phyloP scores from a whole-genome alignment of 176 grass and related monocot species.

The Raddia distichophylla region DNA sequence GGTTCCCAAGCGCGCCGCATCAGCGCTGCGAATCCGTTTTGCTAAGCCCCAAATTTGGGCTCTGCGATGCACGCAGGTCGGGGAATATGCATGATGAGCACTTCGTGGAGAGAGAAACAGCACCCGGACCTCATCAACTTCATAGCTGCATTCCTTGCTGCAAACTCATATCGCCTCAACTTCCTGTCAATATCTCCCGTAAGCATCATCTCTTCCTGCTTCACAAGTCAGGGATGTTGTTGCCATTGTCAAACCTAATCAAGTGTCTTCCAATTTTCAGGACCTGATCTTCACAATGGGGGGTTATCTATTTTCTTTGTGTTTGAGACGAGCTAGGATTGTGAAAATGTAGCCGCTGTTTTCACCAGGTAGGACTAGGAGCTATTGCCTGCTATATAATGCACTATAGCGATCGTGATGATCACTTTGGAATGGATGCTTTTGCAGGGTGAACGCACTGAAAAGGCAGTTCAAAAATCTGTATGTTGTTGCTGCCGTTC shows the following conservation, averaged over 20 bases:
- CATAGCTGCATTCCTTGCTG: slow-evolving; percentile 55
- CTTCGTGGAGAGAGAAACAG: slow-evolving; percentile 74
- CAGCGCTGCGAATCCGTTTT: not conserved
- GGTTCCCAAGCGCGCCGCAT: not conserved
- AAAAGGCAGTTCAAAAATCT: slow-evolving; percentile 76
- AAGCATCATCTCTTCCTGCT: slow-evolving; percentile 22
- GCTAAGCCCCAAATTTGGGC: not conserved
- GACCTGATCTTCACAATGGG: slow-evolving; percentile 80
- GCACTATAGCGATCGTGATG: not conserved
- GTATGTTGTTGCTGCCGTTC: slow-evolving; percentile 63
- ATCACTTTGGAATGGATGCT: slow-evolving; percentile 30
- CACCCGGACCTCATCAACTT: slow-evolving; percentile 63
- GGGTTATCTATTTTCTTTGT: slow-evolving; percentile 67
- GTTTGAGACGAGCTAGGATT: slow-evolving; percentile 68
- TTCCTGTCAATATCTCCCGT: slow-evolving; percentile 66
- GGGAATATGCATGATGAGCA: slow-evolving; percentile 78
- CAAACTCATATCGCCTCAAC: slow-evolving; percentile 71
- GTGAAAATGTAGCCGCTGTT: slow-evolving; percentile 49
- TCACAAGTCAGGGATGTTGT: not conserved
- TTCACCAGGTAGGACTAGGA: slow-evolving; percentile 51
- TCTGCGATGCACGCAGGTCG: slow-evolving; percentile 36
- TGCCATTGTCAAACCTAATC: not conserved
- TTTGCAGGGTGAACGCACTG: slow-evolving; percentile 66
- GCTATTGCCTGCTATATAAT: not conserved
- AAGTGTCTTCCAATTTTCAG: slow-evolving; percentile 45